Evolutionary conservation across 208 protist genomes (phyloP).

Genomic region (Polymyxa betae): DNA sequence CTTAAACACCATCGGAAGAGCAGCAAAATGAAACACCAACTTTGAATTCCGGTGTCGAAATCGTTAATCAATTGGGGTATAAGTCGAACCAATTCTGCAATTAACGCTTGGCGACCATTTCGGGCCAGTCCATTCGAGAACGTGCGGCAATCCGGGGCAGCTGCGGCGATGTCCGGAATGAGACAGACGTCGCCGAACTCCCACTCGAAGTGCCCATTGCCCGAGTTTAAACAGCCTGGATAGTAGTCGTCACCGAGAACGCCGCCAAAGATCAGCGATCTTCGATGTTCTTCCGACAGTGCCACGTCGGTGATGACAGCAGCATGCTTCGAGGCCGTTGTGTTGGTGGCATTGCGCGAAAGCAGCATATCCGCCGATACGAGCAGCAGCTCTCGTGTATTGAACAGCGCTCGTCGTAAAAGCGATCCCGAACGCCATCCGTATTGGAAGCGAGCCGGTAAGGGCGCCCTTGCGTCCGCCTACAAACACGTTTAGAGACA

Average conservation of each 20-base stretch:
- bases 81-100: background rate
- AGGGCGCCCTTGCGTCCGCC: background rate
- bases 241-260: background rate
- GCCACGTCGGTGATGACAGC: background rate
- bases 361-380: background rate
- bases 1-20: background rate
- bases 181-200: background rate
- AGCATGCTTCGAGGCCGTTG: background rate
- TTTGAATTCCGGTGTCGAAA: background rate
- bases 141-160: constrained; percentile 12
- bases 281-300: background rate
- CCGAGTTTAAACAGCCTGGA: background rate
- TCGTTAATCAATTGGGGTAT: background rate
- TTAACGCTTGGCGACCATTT: background rate
- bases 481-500: background rate
- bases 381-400: background rate
- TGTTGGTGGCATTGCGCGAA: background rate
- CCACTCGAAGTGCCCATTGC: background rate
- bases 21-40: background rate
- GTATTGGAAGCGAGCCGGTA: background rate
- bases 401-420: background rate
- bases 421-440: background rate
- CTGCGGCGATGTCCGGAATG: background rate
- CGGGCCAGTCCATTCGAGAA: constrained; percentile 4
- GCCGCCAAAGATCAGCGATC: background rate